phyloP scores from a whole-genome alignment of 495 filamentous ascomycete species.

The Lasiosphaeris hirsuta region DNA sequence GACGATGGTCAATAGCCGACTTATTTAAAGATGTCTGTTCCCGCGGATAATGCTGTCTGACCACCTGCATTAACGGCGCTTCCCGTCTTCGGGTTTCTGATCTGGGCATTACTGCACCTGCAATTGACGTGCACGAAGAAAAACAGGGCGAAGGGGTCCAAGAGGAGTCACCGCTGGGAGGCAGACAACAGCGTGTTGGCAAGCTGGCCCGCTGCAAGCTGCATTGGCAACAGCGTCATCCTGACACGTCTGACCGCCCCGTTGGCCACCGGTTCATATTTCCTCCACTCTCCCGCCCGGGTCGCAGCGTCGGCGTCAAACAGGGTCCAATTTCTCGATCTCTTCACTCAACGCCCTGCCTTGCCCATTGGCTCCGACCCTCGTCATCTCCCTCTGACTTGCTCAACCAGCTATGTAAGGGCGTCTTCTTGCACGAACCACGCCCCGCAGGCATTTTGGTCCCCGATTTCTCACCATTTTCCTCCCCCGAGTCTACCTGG shows the following conservation, averaged over 20 bases:
- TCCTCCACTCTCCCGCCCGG: not conserved
- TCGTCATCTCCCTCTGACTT: not conserved
- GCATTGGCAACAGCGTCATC: conserved; percentile 12
- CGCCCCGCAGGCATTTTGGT: not conserved
- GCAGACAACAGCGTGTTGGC: not conserved
- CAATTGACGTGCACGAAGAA: not conserved
- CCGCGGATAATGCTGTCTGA: no score
- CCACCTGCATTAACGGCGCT: no score
- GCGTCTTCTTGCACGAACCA: not conserved
- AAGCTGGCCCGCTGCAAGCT: not conserved
- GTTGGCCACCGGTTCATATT: conserved; percentile 12
- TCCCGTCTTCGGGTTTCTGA: no score
- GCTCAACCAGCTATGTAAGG: conserved; percentile 12
- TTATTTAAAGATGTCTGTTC: no score
- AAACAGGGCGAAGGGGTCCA: not conserved
- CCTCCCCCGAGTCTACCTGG: not conserved
- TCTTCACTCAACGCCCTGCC: not conserved
- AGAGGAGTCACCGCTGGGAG: not conserved
- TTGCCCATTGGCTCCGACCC: not conserved
- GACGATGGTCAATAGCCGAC: no score
- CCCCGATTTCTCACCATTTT: conserved; percentile 5
- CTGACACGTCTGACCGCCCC: conserved; percentile 10
- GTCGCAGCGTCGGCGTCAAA: not conserved
- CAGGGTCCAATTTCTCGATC: conserved; percentile 15
- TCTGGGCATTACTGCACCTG: no score